Evolutionary conservation across 192 early-diverging fungal genomes (phyloP), one percentile per base, ranked within the genome.

Genomic region (Pilaira anomala): DNA sequence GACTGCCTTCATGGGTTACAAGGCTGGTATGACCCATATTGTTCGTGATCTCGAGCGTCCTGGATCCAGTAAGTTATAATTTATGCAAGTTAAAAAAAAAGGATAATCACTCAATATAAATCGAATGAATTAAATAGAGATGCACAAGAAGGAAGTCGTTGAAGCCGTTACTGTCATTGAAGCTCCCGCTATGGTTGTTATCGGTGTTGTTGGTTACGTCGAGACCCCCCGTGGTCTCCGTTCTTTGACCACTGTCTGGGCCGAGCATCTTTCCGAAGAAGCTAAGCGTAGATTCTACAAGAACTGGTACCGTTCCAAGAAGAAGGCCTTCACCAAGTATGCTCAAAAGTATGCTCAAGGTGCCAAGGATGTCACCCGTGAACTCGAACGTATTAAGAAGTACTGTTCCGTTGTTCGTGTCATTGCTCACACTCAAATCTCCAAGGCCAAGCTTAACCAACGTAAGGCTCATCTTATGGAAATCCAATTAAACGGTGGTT

Each of bases 281-380:
- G 78, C 98, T 65, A 94, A 90, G 86, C 93, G 97, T 74, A 91
- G 97, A 79, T 98, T 99, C 93, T 99, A 99, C 95, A 95, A 97
- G 92, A 99, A 96, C 93, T 99, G 95, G 94, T 99, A 99, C 91
- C 87, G 91, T 76, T 95, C 94, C 76, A 99, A 99, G 93, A 96
- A 96, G 85, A 99, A 99, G 93, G 97, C 95, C 42, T 99, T 94
- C 91, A 99, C 95, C 86, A 94, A 96, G 85, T 98, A 98, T 86
- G 87, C 94, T 78, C 88, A 92, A 85, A 97, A 98, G 87, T 92
- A 97, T 85, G 80, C 93, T 60, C 86, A 93, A 24, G 91, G 88
- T 68, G 89, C 81, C 78, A 90, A 91, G 87, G 87, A 91, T 74
- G 90, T 99, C 72, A 80, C 83, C 63, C 88, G 87, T 73, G 93